A percentile compares a stretch with the other conserved stretches of the same genome.
Evolutionary conservation across 345 rosid genomes (phyloP).

Genomic region (Noccaea bulbosa): DNA sequence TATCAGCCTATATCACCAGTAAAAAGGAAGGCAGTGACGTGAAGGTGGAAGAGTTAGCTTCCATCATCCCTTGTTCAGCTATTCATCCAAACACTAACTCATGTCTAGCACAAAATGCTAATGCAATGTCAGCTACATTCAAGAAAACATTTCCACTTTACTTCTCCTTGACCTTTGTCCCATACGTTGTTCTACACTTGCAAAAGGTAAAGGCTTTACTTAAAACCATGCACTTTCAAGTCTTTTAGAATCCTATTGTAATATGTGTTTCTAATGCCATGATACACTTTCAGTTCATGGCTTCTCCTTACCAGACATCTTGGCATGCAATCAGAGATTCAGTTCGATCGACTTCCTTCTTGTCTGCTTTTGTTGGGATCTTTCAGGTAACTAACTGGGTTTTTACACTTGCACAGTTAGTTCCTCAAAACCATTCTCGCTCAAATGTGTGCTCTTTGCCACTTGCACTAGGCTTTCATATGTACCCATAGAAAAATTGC

Average conservation of each 20-base stretch:
- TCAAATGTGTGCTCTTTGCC: not conserved
- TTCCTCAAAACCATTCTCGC: constrained; percentile 22
- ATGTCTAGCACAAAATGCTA: constrained; percentile 80
- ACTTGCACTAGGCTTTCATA: constrained; percentile 70
- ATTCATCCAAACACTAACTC: constrained; percentile 86
- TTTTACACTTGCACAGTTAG: constrained; percentile 17
- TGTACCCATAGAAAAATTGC: constrained; percentile 90
- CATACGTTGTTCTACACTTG: constrained; percentile 87
- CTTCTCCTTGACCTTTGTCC: constrained; percentile 97
- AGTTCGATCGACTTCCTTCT: constrained; percentile 87
- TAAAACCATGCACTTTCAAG: not conserved
- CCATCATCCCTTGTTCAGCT: constrained; percentile 87
- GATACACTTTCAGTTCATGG: constrained; percentile 71
- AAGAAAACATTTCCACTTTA: constrained; percentile 95
- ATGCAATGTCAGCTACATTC: constrained; percentile 90
- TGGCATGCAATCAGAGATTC: constrained; percentile 90
- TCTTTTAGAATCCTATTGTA: constrained; percentile 9
- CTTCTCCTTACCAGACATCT: constrained; percentile 80
- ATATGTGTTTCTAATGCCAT: constrained; percentile 31
- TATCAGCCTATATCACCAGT: constrained; percentile 67
- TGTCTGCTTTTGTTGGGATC: constrained; percentile 97
- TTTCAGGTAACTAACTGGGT: constrained; percentile 68
- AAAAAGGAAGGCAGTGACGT: constrained; percentile 52
- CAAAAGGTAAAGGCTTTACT: constrained; percentile 68
- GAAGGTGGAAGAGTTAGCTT: constrained; percentile 77